A percentile compares a stretch with the other conserved stretches of the same genome.
Conservation (phyloP, 108 stramenopile genomes). For the Cyclotella kingstonii region DNA sequence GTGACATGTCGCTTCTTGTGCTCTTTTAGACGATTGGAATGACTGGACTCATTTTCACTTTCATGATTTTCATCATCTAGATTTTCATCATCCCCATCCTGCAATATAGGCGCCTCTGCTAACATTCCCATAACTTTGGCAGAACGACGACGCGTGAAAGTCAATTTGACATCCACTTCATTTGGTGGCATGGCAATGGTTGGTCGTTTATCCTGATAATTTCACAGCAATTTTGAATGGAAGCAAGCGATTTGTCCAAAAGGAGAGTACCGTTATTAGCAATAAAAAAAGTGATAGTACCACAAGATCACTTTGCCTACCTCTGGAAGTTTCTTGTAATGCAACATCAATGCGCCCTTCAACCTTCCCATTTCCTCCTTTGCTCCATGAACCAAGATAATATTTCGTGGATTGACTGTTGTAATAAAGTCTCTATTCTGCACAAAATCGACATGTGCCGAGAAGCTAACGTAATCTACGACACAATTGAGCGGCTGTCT, state of each 20-base stretch:
- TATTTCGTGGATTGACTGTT: constrained; percentile 83
- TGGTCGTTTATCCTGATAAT: constrained; percentile 65
- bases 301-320: constrained; percentile 9
- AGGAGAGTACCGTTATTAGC: background rate
- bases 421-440: constrained; percentile 94
- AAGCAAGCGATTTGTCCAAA: constrained; percentile 5
- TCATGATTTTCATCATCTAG: constrained; percentile 42
- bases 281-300: background rate
- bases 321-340: constrained; percentile 79
- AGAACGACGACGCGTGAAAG: constrained; percentile 82
- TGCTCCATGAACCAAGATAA: constrained; percentile 98
- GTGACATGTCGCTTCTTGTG: background rate
- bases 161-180: constrained; percentile 79
- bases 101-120: constrained; percentile 36
- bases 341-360: constrained; percentile 78
- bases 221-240: background rate
- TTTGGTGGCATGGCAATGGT: constrained; percentile 90
- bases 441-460: constrained; percentile 97
- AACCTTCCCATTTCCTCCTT: constrained; percentile 94
- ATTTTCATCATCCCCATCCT: constrained; percentile 4
- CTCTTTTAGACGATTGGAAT: too few species aligned
- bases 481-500: constrained; percentile 88
- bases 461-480: constrained; percentile 96
- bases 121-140: constrained; percentile 89
- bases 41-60: constrained; percentile 8